A percentile compares a stretch with the other conserved stretches of the same genome.
These are phyloP conservation scores for Agastache rugosa DNA, from an alignment of 257 asterid species.

Conservation along the genomic window DNA sequence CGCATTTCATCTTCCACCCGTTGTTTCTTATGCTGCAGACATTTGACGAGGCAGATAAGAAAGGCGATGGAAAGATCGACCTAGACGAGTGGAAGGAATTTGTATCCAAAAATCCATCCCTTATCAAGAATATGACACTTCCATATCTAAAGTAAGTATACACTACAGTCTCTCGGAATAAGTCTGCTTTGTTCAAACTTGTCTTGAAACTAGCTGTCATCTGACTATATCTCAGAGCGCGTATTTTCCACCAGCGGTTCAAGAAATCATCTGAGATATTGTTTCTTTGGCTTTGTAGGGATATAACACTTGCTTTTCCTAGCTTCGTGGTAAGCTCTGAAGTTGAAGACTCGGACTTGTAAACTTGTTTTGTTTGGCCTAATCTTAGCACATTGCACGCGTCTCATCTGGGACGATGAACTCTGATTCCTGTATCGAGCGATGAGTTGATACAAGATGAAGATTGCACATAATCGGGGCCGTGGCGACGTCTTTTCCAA, in stretches of 20 bases:
- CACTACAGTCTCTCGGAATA: not conserved
- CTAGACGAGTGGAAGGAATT: slow-evolving; percentile 73
- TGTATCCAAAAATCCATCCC: slow-evolving; percentile 61
- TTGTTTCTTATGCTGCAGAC: slow-evolving; percentile 47
- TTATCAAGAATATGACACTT: slow-evolving; percentile 74
- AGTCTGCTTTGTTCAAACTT: not conserved
- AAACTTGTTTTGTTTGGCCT: slow-evolving; percentile 25
- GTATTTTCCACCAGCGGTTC: not conserved
- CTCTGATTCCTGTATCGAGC: not conserved
- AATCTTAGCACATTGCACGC: not conserved
- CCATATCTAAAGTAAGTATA: slow-evolving; percentile 60
- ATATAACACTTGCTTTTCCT: slow-evolving; percentile 78
- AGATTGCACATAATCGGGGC: not conserved
- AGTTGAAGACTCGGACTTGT: slow-evolving; percentile 63
- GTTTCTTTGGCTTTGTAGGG: slow-evolving; percentile 48
- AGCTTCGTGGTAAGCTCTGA: slow-evolving; percentile 71
- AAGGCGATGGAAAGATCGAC: slow-evolving; percentile 68
- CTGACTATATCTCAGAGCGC: no score
- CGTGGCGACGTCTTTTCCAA: not conserved
- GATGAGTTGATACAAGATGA: not conserved
- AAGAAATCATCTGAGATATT: slow-evolving; percentile 16
- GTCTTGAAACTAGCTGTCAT: not conserved
- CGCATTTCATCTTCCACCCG: not conserved
- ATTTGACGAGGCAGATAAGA: slow-evolving; percentile 70
- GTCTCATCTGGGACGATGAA: slow-evolving; percentile 6